phyloP scores from a whole-genome alignment of 495 filamentous ascomycete species.

The Trichoderma gamsii region DNA sequence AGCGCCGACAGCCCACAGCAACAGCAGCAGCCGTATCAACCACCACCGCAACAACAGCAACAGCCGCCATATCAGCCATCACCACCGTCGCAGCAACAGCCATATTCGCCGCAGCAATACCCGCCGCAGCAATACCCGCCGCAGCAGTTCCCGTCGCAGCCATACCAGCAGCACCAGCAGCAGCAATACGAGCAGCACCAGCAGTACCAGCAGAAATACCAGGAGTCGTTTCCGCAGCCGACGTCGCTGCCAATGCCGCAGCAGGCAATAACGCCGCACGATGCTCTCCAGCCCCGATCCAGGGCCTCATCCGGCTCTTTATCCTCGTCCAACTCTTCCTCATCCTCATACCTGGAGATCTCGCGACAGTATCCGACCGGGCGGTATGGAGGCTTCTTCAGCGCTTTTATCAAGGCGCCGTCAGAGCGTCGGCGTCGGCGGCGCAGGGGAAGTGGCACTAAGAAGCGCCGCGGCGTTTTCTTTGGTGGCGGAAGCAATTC shows the following conservation, averaged over 20 bases:
- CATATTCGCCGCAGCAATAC: constrained; percentile 21
- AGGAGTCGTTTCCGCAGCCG: constrained; percentile 8
- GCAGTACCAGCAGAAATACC: constrained; percentile 15
- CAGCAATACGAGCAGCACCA: constrained; percentile 3
- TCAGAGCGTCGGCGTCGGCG: constrained; percentile 18
- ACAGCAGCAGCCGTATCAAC: neutral
- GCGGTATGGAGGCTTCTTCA: constrained; percentile 29
- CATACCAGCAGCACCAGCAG: constrained; percentile 22
- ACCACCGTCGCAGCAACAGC: constrained; percentile 17
- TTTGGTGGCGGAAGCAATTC: constrained; percentile 32
- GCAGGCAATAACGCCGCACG: neutral
- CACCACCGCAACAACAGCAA: neutral
- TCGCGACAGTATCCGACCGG: constrained; percentile 27
- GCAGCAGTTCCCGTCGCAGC: constrained; percentile 26
- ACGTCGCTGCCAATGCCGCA: constrained; percentile 19
- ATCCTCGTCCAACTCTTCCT: constrained; percentile 41
- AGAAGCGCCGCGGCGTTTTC: constrained; percentile 41
- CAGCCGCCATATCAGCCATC: constrained; percentile 14
- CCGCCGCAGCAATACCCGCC: constrained; percentile 30
- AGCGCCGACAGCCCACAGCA: constrained; percentile 8
- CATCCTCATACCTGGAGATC: constrained; percentile 40
- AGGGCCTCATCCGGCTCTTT: constrained; percentile 35
- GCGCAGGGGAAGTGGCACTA: constrained; percentile 27
- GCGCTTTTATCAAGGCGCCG: constrained; percentile 33
- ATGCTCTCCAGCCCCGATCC: constrained; percentile 23